phyloP scores from a whole-genome alignment of 2,329 filamentous ascomycete genomes.

The Ampelomyces quisqualis region DNA sequence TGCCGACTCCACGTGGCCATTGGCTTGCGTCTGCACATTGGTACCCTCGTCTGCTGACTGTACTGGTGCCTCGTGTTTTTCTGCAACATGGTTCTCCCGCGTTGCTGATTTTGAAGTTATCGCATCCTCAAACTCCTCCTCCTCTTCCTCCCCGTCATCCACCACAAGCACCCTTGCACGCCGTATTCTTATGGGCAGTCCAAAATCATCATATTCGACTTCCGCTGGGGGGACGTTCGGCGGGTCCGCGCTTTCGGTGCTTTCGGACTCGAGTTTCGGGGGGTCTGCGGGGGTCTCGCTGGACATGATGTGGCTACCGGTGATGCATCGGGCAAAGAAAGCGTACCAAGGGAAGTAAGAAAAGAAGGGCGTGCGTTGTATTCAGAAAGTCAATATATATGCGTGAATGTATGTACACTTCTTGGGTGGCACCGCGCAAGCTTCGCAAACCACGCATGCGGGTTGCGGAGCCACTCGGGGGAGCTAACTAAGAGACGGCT shows the following conservation, averaged over 20 bases:
- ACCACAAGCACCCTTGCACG: conserved; percentile 30
- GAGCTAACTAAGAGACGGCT: conserved; percentile 8
- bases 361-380: conserved; percentile 2
- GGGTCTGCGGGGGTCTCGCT: conserved; percentile 33
- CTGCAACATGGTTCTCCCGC: conserved; percentile 31
- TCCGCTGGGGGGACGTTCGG: conserved; percentile 15
- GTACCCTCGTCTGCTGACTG: conserved; percentile 11
- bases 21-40: conserved; percentile 13
- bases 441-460: background rate
- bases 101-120: conserved; percentile 23
- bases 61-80: conserved; percentile 19
- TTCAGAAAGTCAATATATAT: conserved; percentile 2
- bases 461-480: conserved; percentile 6
- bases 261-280: conserved; percentile 28
- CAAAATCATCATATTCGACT: conserved; percentile 68
- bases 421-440: background rate
- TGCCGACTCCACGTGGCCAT: conserved; percentile 15
- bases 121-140: conserved; percentile 34
- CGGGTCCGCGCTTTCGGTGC: conserved; percentile 11
- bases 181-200: conserved; percentile 62
- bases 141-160: conserved; percentile 29
- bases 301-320: conserved; percentile 25
- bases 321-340: conserved; percentile 5
- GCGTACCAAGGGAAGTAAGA: background rate
- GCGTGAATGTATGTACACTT: conserved; percentile 4